Evolutionary conservation across 2,329 filamentous ascomycete genomes (phyloP), one percentile per base, ranked within the genome.

Genomic region (Mycosphaerella arachidis): DNA sequence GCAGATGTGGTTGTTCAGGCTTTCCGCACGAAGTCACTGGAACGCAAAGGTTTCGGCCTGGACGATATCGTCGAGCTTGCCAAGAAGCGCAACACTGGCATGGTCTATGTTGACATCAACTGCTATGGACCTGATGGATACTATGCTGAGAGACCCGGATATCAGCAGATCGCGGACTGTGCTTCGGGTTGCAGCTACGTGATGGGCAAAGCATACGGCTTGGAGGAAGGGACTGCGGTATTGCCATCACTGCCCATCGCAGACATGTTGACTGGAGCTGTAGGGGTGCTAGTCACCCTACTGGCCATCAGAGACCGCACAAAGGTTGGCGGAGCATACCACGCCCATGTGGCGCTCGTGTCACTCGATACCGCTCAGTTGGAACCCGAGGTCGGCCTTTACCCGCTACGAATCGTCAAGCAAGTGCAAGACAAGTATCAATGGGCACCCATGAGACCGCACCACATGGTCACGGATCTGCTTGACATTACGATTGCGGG

Each of bases 101-200:
- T 82, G 20, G 73, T 83, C 16, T 77, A 81, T 50, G 76, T 79
- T 3, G 70, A 77, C 3, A 80, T 82, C 70, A 82, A 83, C 63
- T 83, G 79, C 67, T 84, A 82, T 59, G 81, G 81, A 0, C 82
- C 77, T 72, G 66, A 81, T 53, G 81, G 81, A 0, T 77, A 77
- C 0, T 80, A 78, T 75, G 68, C 71, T 4, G 71, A 77, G 31
- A 70, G 81, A 7, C 77, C 73, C 18, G 81, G 81, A 0, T 83
- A 80, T 79, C 81, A 84, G 69, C 80, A 82, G 66, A 82, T 83
- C 56, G 76, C 74, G 24, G 80, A 83, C 63, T 76, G 77, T n/a
- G 62, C 58, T 10, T 62, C 58, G 4, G 60, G 62, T 12, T 63
- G 62, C 58, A 61, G 59, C 20, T 61, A 62, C 35, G 53, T 63